These are phyloP conservation scores for Posidonia oceanica DNA, from an alignment of 116 monocot genomes.

Conservation along the genomic window DNA sequence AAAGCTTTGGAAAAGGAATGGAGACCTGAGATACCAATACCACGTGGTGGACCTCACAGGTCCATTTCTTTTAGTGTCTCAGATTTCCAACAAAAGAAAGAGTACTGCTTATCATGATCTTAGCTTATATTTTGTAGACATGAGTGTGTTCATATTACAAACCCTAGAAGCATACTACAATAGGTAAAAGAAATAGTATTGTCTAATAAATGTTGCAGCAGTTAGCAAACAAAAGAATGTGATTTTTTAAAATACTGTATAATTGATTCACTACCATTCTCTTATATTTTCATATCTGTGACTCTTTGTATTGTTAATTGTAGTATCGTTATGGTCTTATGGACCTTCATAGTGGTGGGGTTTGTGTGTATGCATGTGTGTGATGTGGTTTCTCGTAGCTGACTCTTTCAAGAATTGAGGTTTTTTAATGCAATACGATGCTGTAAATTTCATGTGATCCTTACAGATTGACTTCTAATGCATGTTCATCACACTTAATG, in stretches of 20 bases:
- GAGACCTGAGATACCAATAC: conserved; percentile 79
- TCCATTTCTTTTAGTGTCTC: conserved; percentile 4
- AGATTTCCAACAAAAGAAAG: background rate
- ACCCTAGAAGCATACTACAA: too few relatives aligned
- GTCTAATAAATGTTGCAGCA: background rate
- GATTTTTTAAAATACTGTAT: too few relatives aligned
- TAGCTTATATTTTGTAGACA: background rate
- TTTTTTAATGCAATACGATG: background rate
- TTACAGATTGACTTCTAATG: background rate
- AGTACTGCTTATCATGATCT: background rate
- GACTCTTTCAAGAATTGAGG: background rate
- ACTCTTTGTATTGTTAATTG: too few relatives aligned
- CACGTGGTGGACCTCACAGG: conserved; percentile 96
- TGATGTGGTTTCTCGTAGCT: background rate
- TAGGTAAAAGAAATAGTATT: too few relatives aligned
- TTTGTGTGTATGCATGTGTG: too few relatives aligned
- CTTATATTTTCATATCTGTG: too few relatives aligned
- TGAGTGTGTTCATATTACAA: too few relatives aligned
- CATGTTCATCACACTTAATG: background rate
- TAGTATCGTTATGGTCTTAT: too few relatives aligned
- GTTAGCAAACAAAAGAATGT: too few relatives aligned
- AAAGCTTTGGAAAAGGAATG: conserved; percentile 81
- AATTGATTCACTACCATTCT: too few relatives aligned
- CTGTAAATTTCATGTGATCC: too few relatives aligned
- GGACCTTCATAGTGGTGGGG: too few relatives aligned